phyloP scores from a whole-genome alignment of 2,329 filamentous ascomycete genomes.

The Dothiorella sarmentorum region DNA sequence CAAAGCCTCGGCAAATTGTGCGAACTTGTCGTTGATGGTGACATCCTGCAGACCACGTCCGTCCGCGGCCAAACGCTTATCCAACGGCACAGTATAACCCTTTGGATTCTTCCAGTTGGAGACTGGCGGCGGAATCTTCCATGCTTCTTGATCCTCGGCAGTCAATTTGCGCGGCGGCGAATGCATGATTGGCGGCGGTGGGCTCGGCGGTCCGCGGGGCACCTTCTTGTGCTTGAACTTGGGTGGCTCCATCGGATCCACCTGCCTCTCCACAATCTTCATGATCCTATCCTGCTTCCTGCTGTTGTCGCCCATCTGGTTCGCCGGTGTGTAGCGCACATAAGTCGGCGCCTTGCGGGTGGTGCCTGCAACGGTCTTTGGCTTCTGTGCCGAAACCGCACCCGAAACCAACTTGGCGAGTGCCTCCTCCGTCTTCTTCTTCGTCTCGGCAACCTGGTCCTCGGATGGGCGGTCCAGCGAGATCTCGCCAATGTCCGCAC shows the following conservation, averaged over 20 bases:
- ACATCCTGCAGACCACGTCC: conserved; percentile 89
- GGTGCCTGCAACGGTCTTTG: conserved; percentile 88
- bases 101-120: conserved; percentile 99
- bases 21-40: conserved; percentile 97
- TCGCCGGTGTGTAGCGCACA: conserved; percentile 91
- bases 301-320: conserved; percentile 87
- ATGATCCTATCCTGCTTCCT: conserved; percentile 94
- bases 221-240: conserved; percentile 99
- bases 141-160: conserved; percentile 93
- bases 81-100: conserved; percentile 91
- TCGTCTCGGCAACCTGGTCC: conserved; percentile 78
- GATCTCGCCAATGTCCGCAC: conserved; percentile 88
- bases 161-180: conserved; percentile 93
- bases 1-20: conserved; percentile 88
- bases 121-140: conserved; percentile 84
- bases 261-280: conserved; percentile 94
- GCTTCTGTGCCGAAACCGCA: conserved; percentile 87
- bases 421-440: conserved; percentile 84
- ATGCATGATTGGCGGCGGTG: conserved; percentile 91
- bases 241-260: conserved; percentile 93
- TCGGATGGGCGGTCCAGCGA: conserved; percentile 79
- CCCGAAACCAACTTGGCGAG: conserved; percentile 78
- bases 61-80: conserved; percentile 92
- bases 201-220: conserved; percentile 83
- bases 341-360: conserved; percentile 82